phyloP scores from a whole-genome alignment of 306 rosid genomes.

The Vigna trinervia region DNA sequence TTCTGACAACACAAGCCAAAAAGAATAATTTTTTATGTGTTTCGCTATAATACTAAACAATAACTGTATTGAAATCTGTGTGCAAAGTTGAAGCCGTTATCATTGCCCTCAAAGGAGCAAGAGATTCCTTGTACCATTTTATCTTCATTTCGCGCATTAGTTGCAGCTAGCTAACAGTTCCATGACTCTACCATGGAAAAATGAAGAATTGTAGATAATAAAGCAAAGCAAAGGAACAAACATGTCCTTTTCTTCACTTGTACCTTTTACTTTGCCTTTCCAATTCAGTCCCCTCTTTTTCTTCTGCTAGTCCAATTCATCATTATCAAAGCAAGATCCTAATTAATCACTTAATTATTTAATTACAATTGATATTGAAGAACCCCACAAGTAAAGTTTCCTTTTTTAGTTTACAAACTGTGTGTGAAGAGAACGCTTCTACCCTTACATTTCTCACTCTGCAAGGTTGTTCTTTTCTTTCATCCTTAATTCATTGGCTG shows the following conservation, averaged over 20 bases:
- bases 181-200: background rate
- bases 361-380: background rate
- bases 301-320: constrained; percentile 31
- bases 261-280: constrained; percentile 13
- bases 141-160: constrained; percentile 8
- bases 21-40: background rate
- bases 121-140: background rate
- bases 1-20: background rate
- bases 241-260: constrained; percentile 55
- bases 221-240: constrained; percentile 11
- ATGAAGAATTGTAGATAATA: background rate
- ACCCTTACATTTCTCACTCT: constrained; percentile 34
- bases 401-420: constrained; percentile 38
- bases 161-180: background rate
- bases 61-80: background rate
- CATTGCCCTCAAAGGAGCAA: background rate
- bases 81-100: background rate
- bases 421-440: constrained; percentile 41
- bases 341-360: background rate
- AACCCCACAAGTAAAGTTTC: constrained; percentile 46
- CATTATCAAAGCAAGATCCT: constrained; percentile 6
- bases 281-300: constrained; percentile 2
- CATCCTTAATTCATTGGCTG: constrained; percentile 33
- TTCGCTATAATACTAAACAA: background rate
- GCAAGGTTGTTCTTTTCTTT: constrained; percentile 54